Conservation (phyloP, 192 early-diverging fungal genomes). For the Spinellus fusiger region DNA sequence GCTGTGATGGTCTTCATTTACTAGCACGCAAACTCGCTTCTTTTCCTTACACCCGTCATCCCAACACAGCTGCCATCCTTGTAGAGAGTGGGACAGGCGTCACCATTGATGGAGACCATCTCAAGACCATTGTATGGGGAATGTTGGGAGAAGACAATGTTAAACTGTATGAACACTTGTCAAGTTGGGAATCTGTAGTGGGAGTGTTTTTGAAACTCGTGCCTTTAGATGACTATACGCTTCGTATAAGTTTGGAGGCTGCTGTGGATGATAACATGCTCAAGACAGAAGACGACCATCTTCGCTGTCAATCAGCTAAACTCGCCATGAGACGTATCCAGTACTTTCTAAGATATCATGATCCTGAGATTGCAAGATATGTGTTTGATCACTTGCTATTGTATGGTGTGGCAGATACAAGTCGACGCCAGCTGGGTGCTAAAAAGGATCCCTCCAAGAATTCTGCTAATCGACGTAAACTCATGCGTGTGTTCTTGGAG, state of each 20-base stretch:
- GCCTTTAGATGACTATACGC: slow-evolving; percentile 22
- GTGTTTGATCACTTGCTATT: slow-evolving; percentile 5
- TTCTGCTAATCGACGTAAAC: slow-evolving; percentile 13
- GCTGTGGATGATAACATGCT: background rate
- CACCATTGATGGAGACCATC: slow-evolving; percentile 8
- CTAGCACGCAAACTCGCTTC: slow-evolving; percentile 1
- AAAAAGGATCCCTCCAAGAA: slow-evolving; percentile 5
- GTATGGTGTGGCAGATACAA: background rate
- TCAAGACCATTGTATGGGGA: background rate
- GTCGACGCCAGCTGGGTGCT: background rate
- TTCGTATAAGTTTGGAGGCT: slow-evolving; percentile 10
- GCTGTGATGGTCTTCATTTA: slow-evolving; percentile 4
- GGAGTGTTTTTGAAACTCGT: slow-evolving; percentile 11
- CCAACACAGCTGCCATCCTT: slow-evolving; percentile 4
- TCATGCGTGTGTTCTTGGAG: slow-evolving; percentile 11
- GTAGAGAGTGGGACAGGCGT: slow-evolving; percentile 1
- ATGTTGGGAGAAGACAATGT: slow-evolving; percentile 1
- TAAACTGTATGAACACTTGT: slow-evolving; percentile 10
- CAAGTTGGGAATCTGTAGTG: slow-evolving; percentile 7
- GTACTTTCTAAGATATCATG: background rate
- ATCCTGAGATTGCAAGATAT: slow-evolving; percentile 7
- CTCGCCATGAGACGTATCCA: slow-evolving; percentile 4
- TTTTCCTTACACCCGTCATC: background rate
- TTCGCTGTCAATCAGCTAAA: background rate
- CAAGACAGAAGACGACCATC: slow-evolving; percentile 8